Evolutionary conservation across 805 yeast genomes (phyloP).

Genomic region (Wickerhamomyces kurtzmanii): DNA sequence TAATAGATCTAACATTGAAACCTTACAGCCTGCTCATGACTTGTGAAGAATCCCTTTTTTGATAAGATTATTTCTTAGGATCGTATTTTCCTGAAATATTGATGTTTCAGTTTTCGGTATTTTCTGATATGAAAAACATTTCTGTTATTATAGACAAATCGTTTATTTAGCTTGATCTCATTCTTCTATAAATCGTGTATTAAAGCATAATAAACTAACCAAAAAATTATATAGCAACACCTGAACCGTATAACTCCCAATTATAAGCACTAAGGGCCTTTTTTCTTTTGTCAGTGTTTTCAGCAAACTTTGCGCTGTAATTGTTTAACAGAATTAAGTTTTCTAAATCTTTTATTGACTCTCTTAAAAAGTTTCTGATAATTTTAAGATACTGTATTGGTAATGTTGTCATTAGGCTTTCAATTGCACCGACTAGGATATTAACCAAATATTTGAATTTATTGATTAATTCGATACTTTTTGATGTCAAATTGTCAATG

Average conservation of each 20-base stretch:
- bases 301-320: conserved; percentile 9
- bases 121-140: no score
- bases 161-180: no score
- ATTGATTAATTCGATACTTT: conserved; percentile 10
- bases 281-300: conserved; percentile 14
- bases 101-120: no score
- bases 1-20: no score
- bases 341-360: conserved; percentile 15
- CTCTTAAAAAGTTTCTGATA: conserved; percentile 12
- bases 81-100: no score
- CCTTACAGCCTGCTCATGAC: no score
- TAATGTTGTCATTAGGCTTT: conserved; percentile 17
- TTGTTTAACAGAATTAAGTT: conserved; percentile 11
- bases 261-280: conserved; percentile 23
- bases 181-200: no score
- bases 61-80: no score
- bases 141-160: no score
- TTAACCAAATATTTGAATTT: conserved; percentile 14
- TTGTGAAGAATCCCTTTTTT: no score
- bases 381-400: conserved; percentile 17
- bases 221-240: conserved; percentile 19
- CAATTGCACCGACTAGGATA: conserved; percentile 12
- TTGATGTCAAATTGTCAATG: conserved; percentile 7
- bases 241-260: conserved; percentile 26
- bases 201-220: no score